Conservation (phyloP, 116 monocot genomes). For the Posidonia oceanica region DNA sequence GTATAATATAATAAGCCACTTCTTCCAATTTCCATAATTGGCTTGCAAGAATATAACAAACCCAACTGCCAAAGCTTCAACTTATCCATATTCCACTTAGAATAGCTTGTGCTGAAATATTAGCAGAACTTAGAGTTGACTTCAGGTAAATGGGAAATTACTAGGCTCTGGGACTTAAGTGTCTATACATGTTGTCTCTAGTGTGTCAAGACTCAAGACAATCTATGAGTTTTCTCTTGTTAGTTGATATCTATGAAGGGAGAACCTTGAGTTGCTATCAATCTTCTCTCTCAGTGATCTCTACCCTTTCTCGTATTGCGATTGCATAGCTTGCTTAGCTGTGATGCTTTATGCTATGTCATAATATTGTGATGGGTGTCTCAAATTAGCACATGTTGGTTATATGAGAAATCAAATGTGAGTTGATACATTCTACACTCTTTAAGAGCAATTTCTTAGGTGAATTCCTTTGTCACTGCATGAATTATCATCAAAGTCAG, state of each 20-base stretch:
- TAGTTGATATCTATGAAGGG: too few species aligned
- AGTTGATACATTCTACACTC: too few species aligned
- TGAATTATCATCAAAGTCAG: too few species aligned
- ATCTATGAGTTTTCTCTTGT: too few species aligned
- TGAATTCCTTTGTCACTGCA: too few species aligned
- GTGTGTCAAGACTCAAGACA: background rate
- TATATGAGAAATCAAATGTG: too few species aligned
- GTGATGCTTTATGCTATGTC: background rate
- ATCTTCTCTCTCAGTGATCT: too few species aligned
- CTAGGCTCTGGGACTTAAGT: background rate
- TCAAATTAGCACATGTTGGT: too few species aligned
- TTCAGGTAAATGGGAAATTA: background rate
- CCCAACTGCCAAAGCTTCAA: background rate
- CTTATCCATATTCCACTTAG: too few species aligned
- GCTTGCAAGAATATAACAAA: background rate
- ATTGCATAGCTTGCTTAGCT: background rate
- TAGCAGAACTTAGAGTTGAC: background rate
- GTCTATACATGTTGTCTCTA: background rate
- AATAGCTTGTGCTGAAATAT: background rate
- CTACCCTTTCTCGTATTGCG: too few species aligned
- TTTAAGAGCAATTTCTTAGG: too few species aligned
- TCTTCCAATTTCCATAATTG: background rate
- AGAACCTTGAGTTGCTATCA: too few species aligned
- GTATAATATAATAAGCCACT: constrained; percentile 15
- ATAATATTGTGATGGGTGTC: background rate